Evolutionary conservation across 1,139 yeast species (phyloP), one percentile per base, ranked within the genome.

Genomic region (Magnusiomyces clavatus): DNA sequence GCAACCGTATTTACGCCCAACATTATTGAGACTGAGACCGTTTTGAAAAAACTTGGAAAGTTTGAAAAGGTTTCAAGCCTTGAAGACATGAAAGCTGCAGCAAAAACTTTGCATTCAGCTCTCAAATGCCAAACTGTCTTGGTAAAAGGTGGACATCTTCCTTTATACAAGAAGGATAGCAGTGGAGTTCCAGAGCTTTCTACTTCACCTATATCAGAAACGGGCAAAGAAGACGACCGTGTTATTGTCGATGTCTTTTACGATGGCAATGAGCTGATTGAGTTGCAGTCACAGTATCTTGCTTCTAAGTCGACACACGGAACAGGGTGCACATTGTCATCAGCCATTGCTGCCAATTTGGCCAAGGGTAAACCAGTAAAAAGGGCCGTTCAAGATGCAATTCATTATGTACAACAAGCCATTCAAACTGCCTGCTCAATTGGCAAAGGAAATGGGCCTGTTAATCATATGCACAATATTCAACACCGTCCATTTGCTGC

Each of bases 301-400:
- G 65, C 69, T 2, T 74, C 87, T 1, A 64, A 68, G 3, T 78
- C 82, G 60, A 81, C 89, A 0, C 97, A 89, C 65, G 97, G 97
- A 10, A 87, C 96, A 1, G 97, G 97, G 0, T 89, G 97, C 66
- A 86, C 96, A 0, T 71, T 89, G 49, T 82, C 95, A 0, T 82
- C 96, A 1, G 77, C 95, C 0, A 83, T 89, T 59, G 83, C 95
- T 0, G 81, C 94, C 1, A 81, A 85, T 59, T 60, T 87, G 47
- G 90, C 95, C 2, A 37, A 45, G 17, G 41, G 41, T 4, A 57
- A 62, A 38, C 41, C 71, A 0, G 60, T 86, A 11, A 58, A 61
- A 1, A 74, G 72, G 3, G 72, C 95, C 0, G 76, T 86, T 6
- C 73, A 73, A 6, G 69, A 76, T 24, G 78, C 84, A 0, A 77